phyloP scores from a whole-genome alignment of 2,329 filamentous ascomycete genomes.

The Botrytis fragariae region DNA sequence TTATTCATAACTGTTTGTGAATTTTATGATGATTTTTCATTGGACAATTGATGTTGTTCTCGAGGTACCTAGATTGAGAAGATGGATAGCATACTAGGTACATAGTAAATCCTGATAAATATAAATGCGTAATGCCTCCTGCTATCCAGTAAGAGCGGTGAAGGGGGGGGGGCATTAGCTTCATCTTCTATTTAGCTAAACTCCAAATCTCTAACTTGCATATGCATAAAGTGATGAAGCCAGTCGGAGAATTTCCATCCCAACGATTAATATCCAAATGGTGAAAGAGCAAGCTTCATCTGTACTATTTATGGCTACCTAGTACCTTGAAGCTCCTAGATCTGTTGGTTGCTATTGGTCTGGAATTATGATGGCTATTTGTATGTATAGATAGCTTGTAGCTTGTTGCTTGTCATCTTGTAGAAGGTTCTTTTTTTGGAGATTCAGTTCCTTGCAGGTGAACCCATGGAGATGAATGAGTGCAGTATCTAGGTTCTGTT shows the following conservation, averaged over 20 bases:
- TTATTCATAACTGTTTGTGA: background rate
- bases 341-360: background rate
- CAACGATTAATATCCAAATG: constrained; percentile 24
- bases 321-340: background rate
- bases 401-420: background rate
- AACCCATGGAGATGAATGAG: background rate
- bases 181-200: constrained; percentile 17
- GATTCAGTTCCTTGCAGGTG: constrained; percentile 13
- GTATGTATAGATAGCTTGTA: too few species aligned
- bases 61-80: background rate
- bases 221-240: constrained; percentile 25
- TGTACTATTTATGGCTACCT: background rate
- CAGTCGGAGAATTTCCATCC: constrained; percentile 31
- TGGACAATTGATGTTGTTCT: background rate
- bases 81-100: background rate
- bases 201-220: constrained; percentile 2
- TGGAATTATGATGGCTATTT: background rate
- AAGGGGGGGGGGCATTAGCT: constrained; percentile 29
- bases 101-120: background rate
- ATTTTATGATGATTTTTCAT: background rate
- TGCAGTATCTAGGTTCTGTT: background rate
- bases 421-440: background rate
- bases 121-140: background rate
- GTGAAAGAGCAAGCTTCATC: background rate
- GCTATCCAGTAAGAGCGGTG: constrained; percentile 22